A percentile compares a stretch with the other conserved stretches of the same genome.
These are phyloP conservation scores for Cyberlindnera mrakii DNA, from an alignment of 805 yeast genomes.

Conservation along the genomic window DNA sequence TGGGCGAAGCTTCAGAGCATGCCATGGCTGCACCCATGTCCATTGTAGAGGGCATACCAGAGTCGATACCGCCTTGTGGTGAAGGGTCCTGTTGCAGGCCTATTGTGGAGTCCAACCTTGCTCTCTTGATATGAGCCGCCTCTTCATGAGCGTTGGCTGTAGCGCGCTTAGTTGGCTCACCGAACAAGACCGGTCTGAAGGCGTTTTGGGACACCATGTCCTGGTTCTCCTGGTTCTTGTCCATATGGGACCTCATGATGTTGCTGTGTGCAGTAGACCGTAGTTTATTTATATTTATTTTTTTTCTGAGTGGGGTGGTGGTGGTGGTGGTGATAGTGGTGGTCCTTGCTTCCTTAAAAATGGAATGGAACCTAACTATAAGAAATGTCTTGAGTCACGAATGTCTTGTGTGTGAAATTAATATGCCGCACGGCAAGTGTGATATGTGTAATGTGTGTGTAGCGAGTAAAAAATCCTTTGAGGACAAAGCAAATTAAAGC, in stretches of 20 bases:
- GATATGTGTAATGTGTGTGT: no score
- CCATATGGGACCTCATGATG: conserved; percentile 32
- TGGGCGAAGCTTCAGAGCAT: conserved; percentile 1
- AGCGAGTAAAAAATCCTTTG: no score
- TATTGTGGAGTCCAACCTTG: conserved; percentile 22
- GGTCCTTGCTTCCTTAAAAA: no score
- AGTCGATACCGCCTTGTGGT: not conserved
- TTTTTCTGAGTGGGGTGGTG: no score
- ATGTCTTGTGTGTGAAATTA: no score
- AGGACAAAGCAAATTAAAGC: no score
- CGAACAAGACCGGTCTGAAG: conserved; percentile 24
- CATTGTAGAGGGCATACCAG: conserved; percentile 16
- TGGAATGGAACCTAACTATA: no score
- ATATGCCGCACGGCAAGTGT: no score
- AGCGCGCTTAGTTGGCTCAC: conserved; percentile 12
- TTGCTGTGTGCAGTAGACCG: no score
- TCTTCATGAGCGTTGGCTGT: conserved; percentile 18
- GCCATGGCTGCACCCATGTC: conserved; percentile 21
- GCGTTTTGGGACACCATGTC: conserved; percentile 28
- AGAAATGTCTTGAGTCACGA: no score
- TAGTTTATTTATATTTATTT: no score
- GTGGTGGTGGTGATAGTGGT: no score
- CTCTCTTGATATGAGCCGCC: conserved; percentile 25
- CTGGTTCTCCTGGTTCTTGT: conserved; percentile 32
- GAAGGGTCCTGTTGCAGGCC: conserved; percentile 6